Base-by-base conservation (phyloP, 78 protist species). In the Dictyostelium citrinum region DNA sequence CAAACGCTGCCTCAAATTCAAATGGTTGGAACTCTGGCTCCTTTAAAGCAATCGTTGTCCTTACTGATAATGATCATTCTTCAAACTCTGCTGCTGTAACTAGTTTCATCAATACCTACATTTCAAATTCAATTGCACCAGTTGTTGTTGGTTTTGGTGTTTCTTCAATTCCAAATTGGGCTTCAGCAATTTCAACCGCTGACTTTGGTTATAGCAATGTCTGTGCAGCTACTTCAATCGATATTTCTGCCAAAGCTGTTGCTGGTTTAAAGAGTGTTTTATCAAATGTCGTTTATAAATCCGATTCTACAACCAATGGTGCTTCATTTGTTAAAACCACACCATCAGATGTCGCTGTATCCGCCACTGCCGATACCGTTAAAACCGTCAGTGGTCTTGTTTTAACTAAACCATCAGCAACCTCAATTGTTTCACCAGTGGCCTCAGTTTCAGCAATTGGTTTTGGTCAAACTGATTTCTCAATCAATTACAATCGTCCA, bases 61-160 rank as follows among this genome's bases (percentile, higher is more conserved):
- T 84, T 27, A 84, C 91, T n/a, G 91, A 84, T 55, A 75, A 39
- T 55, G 67, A 72, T 51, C 27, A 71, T n/a, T 10, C 81, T n/a
- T 14, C 91, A 5, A 35, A 39, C 22, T 16, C 70, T 17, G 11
- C 64, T 3, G 20, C 20, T 3, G 11, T 46, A 0, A 17, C 51
- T 0, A 22, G 0, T 11, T 27, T 64, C 37, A 24, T 22, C 0
- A 41, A 7, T 17, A 24, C 64, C 5, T 22, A 37, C 9, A 20
- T 24, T 41, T 17, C 31, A 41, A 24, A 31, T 37, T 31, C 33
- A 31, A 41, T 35, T 43, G 60, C 60, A 1, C 81, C 81, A 43
- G n/a, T 75, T 1, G 11, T 75, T 3, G 31, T 64, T 64, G 72
- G 72, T 64, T 39, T 20, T 16, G 41, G 31, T 11, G 12, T 24